These are phyloP conservation scores for Aphanomyces astaci DNA, from an alignment of 352 stramenopile genomes.

Conservation along the genomic window DNA sequence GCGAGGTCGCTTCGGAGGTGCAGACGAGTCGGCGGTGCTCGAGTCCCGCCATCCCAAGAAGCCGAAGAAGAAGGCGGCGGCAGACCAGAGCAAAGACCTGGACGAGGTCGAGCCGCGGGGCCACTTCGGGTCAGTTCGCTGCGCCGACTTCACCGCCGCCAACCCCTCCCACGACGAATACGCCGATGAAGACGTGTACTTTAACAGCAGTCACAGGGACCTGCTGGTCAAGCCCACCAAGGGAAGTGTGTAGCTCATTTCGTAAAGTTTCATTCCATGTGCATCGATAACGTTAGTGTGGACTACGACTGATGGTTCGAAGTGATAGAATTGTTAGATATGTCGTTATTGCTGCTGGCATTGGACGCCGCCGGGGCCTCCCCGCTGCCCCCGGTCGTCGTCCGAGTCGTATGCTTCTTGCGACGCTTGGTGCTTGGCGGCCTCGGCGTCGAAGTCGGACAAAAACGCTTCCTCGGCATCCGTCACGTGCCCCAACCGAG, in stretches of 20 bases:
- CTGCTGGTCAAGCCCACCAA: no score
- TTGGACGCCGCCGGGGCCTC: constrained; percentile 61
- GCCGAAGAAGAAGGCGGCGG: background rate
- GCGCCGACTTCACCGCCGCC: background rate
- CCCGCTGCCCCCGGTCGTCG: constrained; percentile 79
- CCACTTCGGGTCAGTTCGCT: constrained; percentile 10
- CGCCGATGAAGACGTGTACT: background rate
- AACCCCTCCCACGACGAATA: constrained; percentile 5
- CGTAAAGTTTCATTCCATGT: no score
- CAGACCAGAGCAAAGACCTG: background rate
- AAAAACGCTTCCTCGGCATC: constrained; percentile 80
- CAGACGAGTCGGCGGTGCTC: background rate
- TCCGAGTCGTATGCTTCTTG: constrained; percentile 88
- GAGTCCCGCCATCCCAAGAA: background rate
- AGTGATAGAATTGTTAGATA: no score
- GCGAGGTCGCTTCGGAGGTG: constrained; percentile 5
- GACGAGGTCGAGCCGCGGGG: background rate
- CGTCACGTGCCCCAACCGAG: constrained; percentile 35
- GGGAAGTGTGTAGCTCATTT: no score
- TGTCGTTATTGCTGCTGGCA: constrained; percentile 80
- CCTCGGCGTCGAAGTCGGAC: constrained; percentile 87
- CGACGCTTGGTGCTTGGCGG: constrained; percentile 68
- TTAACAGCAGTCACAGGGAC: background rate
- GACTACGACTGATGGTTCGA: no score
- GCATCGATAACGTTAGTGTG: no score